These are phyloP conservation scores for Dothideomycetes sp. DNA, from an alignment of 2,329 filamentous ascomycete species.

Conservation along the genomic window DNA sequence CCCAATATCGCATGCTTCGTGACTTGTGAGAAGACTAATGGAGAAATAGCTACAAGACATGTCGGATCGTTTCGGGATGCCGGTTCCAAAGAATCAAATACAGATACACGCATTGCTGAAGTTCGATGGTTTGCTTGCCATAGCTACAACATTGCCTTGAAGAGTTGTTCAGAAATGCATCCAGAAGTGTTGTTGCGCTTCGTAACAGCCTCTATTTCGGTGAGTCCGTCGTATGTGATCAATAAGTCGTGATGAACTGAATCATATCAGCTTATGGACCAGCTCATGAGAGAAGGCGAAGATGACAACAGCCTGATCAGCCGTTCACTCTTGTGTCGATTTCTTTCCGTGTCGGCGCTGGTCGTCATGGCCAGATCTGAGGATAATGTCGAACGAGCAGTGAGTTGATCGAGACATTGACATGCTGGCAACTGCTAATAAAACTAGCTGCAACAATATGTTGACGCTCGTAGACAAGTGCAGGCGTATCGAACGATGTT, in stretches of 20 bases:
- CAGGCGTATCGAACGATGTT: constrained; percentile 46
- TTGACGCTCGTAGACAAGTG: constrained; percentile 52
- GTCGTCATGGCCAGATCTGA: constrained; percentile 41
- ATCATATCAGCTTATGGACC: constrained; percentile 5
- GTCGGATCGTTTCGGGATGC: background rate
- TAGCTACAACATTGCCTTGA: constrained; percentile 67
- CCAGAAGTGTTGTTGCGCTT: constrained; percentile 49
- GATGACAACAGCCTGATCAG: constrained; percentile 42
- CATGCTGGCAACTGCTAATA: constrained; percentile 29
- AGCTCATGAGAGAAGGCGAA: constrained; percentile 15
- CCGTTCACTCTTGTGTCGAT: constrained; percentile 61
- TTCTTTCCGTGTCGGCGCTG: constrained; percentile 45
- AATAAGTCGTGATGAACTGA: constrained; percentile 12
- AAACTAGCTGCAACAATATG: constrained; percentile 51
- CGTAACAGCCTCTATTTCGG: constrained; percentile 31
- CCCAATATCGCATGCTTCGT: no score
- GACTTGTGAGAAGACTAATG: background rate
- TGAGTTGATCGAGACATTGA: background rate
- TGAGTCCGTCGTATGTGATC: constrained; percentile 22
- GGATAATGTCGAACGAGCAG: constrained; percentile 31
- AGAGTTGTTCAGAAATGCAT: constrained; percentile 50
- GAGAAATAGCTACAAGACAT: constrained; percentile 2
- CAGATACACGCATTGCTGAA: constrained; percentile 46
- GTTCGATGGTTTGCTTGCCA: constrained; percentile 79
- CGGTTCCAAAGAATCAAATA: constrained; percentile 14